phyloP scores from a whole-genome alignment of 2,329 filamentous ascomycete species.

The Xylariales sp. region DNA sequence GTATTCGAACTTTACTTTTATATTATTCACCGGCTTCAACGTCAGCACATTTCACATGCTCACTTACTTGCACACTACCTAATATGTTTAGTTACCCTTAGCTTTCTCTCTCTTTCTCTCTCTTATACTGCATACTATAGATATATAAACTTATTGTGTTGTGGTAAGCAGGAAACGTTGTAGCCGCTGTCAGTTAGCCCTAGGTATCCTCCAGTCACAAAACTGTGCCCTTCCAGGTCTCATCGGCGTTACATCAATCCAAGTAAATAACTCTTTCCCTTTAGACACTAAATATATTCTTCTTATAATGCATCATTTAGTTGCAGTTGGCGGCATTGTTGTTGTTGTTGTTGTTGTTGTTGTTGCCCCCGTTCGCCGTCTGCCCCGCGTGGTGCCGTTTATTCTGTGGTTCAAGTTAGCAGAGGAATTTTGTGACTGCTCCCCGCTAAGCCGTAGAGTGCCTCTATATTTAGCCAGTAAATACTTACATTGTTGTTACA shows the following conservation, averaged over 20 bases:
- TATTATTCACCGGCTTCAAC: background rate
- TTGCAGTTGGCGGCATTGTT: conserved; percentile 34
- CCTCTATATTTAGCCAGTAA: background rate
- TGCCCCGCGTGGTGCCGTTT: conserved; percentile 42
- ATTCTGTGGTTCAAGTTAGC: conserved; percentile 28
- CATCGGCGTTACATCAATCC: background rate
- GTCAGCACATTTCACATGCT: background rate
- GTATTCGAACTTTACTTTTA: too few species aligned
- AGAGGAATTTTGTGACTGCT: background rate
- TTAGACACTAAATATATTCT: background rate
- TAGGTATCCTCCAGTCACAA: background rate
- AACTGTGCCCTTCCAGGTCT: background rate
- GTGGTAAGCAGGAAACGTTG: background rate
- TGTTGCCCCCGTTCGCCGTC: conserved; percentile 33
- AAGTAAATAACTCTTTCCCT: background rate
- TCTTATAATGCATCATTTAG: conserved; percentile 1
- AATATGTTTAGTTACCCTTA: background rate
- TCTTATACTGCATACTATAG: conserved; percentile 13
- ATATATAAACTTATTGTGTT: background rate
- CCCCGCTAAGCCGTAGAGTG: background rate
- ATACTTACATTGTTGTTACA: conserved; percentile 39
- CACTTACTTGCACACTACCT: background rate
- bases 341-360: conserved; percentile 27
- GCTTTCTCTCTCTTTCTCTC: conserved; percentile 15
- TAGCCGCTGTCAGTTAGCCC: background rate